Percentiles rank a stretch among this genome's conserved stretches.
Evolutionary conservation across 495 filamentous ascomycete genomes (phyloP).

Genomic region (Xylaria bambusicola): DNA sequence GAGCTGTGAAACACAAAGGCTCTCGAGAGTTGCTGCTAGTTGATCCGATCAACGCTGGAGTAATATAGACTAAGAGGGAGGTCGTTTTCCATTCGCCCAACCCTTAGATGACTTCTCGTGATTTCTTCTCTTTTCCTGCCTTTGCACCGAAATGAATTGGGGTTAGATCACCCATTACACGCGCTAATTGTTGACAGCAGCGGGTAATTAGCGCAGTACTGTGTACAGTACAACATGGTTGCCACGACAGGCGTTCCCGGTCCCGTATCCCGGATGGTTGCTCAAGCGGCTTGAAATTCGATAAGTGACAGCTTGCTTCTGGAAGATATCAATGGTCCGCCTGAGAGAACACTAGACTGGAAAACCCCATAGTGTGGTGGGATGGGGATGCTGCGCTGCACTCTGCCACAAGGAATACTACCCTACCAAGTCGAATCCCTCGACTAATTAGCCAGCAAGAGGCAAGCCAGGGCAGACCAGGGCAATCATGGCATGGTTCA

Average conservation of each 20-base stretch:
- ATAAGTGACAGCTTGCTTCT: slow-evolving; percentile 17
- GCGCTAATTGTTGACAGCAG: no score
- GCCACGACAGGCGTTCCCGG: background rate
- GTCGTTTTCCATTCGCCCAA: background rate
- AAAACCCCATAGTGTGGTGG: background rate
- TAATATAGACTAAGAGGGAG: background rate
- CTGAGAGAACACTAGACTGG: background rate
- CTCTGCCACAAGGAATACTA: background rate
- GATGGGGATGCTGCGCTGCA: no score
- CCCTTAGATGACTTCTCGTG: background rate
- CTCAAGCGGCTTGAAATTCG: slow-evolving; percentile 3
- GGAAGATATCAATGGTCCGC: no score
- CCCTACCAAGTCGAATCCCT: background rate
- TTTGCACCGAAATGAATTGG: background rate
- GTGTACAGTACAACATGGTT: background rate
- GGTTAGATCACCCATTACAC: background rate
- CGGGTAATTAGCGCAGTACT: no score
- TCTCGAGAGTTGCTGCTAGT: background rate
- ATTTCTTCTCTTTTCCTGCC: background rate
- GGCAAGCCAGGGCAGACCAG: background rate
- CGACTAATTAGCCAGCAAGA: slow-evolving; percentile 12
- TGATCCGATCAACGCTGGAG: no score
- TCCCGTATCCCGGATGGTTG: background rate
- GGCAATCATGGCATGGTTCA: slow-evolving; percentile 9
- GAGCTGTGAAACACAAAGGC: background rate